Percentiles rank a stretch among this genome's conserved stretches.
These are phyloP conservation scores for Dioscorea zingiberensis DNA, from an alignment of 106 monocot species.

Conservation along the genomic window DNA sequence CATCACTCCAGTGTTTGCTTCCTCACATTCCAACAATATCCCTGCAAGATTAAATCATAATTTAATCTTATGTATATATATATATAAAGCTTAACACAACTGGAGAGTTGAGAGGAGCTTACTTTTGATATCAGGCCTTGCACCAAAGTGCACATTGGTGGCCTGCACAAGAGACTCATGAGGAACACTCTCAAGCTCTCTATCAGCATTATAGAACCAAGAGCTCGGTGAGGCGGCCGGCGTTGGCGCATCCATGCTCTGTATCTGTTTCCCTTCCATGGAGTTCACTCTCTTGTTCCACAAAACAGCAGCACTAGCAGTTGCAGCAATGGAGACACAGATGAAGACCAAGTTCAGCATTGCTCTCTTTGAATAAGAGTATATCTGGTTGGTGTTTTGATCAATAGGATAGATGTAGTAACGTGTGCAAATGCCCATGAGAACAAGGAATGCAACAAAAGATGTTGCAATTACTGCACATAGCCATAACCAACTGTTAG, in stretches of 20 bases:
- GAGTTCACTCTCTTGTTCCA: conserved; percentile 31
- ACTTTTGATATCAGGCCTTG: conserved; percentile 57
- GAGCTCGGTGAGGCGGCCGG: conserved; percentile 29
- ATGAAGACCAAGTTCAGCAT: conserved; percentile 44
- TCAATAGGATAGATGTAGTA: conserved; percentile 72
- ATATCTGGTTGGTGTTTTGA: conserved; percentile 26
- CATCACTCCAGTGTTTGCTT: too few species aligned
- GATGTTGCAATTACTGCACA: conserved; percentile 44
- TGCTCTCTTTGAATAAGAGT: conserved; percentile 15
- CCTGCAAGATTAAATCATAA: neutral
- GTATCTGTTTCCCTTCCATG: conserved; percentile 20
- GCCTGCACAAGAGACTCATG: conserved; percentile 28
- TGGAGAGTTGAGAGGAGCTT: conserved; percentile 23
- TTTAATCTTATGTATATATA: too few species aligned
- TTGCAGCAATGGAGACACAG: conserved; percentile 19
- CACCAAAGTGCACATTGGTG: conserved; percentile 43
- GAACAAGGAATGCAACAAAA: conserved; percentile 45
- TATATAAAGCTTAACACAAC: too few species aligned
- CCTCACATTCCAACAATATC: neutral
- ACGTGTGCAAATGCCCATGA: conserved; percentile 37
- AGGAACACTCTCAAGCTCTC: conserved; percentile 57
- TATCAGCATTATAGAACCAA: conserved; percentile 17
- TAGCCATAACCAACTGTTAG: conserved; percentile 69
- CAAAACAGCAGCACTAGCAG: conserved; percentile 24
- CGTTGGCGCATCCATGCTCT: conserved; percentile 9